Evolutionary conservation across 2,329 filamentous ascomycete species (phyloP), one percentile per base, ranked within the genome.

Genomic region (Paecilomyces fulvus): DNA sequence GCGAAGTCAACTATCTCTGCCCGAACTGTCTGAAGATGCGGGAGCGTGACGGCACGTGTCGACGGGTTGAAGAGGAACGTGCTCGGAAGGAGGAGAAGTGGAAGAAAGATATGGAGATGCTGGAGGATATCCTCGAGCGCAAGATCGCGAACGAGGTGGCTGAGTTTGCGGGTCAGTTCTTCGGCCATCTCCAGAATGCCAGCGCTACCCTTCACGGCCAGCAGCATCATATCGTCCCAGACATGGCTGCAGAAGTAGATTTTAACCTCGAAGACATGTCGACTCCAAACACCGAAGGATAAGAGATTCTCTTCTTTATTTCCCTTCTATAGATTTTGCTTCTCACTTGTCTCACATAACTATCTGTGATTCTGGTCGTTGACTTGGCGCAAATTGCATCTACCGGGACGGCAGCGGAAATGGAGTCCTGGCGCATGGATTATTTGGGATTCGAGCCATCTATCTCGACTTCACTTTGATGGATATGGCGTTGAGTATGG

Each of bases 121-220:
- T 75, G 12, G 71, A 75, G 52, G 67, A 68, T 2, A 73, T 74
- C 10, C 58, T 75, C 9, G 71, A 74, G 56, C 62, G 65, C 14
- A 75, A 75, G 52, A 60, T 75, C n/a, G 73, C 73, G 20, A 74
- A 75, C 53, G 72, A 75, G 59, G 64, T 74, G 48, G 73, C 72
- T 5, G 72, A 72, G 52, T 73, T 66, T 62, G 73, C 72, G 0
- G 72, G 73, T 3, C 69, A 75, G 55, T 75, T 75, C 62, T 72
- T 75, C 55, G 64, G 63, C 55, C 56, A 56, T 14, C 51, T 74
- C 30, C 54, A 52, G 30, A 20, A 52, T 28, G 25, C 30, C 28
- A 55, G 14, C 1, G 10, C 14, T 20, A 12, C 31, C 2, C 31
- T 46, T 28, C 20, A 11, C 14, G 25, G 14, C 6, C 20, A 17